phyloP scores from a whole-genome alignment of 1,284 basidiomycete genomes.

The Amylostereum chailletii region DNA sequence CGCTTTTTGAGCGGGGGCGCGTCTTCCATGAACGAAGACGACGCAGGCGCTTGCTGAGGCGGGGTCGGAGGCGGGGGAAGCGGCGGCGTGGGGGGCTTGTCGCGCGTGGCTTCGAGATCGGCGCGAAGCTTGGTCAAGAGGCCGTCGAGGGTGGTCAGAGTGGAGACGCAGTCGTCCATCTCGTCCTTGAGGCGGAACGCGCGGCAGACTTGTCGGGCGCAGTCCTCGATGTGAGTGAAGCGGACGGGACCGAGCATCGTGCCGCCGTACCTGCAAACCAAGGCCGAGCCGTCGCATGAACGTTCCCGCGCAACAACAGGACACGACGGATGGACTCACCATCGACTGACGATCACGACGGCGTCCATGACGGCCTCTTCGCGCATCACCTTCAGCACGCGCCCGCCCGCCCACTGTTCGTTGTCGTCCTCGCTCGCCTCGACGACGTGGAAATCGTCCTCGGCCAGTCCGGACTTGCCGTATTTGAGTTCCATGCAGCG shows the following conservation, averaged over 20 bases:
- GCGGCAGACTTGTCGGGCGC: constrained; percentile 63
- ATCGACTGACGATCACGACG: constrained; percentile 67
- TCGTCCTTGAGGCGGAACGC: constrained; percentile 59
- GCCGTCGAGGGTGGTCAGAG: constrained; percentile 54
- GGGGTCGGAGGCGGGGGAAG: neutral
- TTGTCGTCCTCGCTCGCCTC: constrained; percentile 62
- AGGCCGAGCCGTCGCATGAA: neutral
- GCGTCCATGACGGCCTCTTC: constrained; percentile 50
- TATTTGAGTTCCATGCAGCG: constrained; percentile 65
- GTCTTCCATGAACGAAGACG: neutral
- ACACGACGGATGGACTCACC: constrained; percentile 33
- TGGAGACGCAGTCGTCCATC: constrained; percentile 46
- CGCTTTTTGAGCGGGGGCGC: neutral
- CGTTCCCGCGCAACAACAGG: neutral
- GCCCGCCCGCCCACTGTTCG: constrained; percentile 59
- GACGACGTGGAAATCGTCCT: constrained; percentile 64
- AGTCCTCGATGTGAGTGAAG: constrained; percentile 74
- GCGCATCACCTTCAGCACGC: constrained; percentile 63
- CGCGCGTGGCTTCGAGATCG: constrained; percentile 30
- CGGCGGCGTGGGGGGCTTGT: neutral
- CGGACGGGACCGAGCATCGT: constrained; percentile 59
- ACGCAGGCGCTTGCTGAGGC: neutral
- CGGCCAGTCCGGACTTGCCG: constrained; percentile 56
- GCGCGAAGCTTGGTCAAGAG: constrained; percentile 46
- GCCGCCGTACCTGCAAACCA: constrained; percentile 62